Conservation (phyloP, 768 basidiomycete genomes). For the Lactifluus volemus region DNA sequence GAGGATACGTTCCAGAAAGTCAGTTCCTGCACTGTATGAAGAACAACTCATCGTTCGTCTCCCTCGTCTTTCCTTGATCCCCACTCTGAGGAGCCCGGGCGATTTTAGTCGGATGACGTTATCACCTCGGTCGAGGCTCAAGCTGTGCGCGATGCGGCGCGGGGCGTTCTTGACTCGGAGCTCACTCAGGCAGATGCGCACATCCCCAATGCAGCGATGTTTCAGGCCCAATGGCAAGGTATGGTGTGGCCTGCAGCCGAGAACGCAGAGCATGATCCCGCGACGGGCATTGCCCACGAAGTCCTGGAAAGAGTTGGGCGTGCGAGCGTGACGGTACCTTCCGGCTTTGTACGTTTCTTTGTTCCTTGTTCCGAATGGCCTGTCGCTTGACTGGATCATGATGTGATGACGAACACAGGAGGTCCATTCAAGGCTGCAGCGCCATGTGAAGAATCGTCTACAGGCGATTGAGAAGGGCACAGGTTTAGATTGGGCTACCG, state of each 20-base stretch:
- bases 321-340: conserved; percentile 55
- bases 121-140: conserved; percentile 43
- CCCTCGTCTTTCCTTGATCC: background rate
- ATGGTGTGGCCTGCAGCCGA: conserved; percentile 51
- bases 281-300: conserved; percentile 55
- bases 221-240: conserved; percentile 57
- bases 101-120: conserved; percentile 35
- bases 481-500: conserved; percentile 86
- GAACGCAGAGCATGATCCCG: conserved; percentile 45
- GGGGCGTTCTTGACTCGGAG: conserved; percentile 52
- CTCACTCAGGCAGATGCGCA: conserved; percentile 44
- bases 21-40: conserved; percentile 78
- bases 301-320: conserved; percentile 50
- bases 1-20: conserved; percentile 66
- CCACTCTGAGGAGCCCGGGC: background rate
- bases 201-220: conserved; percentile 43
- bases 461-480: conserved; percentile 55
- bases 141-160: conserved; percentile 47
- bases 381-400: background rate
- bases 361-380: background rate
- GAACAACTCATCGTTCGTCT: conserved; percentile 59
- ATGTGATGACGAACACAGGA: conserved; percentile 37
- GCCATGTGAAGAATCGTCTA: conserved; percentile 75
- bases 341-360: conserved; percentile 49
- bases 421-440: conserved; percentile 66